Conservation (phyloP, 352 stramenopile genomes). For the Phytopythium litorale region DNA sequence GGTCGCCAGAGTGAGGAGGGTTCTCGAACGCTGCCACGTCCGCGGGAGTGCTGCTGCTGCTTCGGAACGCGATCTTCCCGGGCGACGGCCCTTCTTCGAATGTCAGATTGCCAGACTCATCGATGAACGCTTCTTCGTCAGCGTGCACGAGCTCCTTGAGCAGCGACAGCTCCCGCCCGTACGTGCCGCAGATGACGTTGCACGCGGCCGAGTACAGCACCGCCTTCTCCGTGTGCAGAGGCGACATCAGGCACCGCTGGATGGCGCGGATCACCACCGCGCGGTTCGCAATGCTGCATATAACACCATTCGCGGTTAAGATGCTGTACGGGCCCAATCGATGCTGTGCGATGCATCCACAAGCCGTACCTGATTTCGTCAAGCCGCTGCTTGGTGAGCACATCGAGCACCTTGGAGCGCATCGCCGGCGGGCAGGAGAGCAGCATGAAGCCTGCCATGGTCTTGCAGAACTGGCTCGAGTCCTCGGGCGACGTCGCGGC, state of each 20-base stretch:
- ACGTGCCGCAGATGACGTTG: slow-evolving; percentile 68
- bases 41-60: not conserved
- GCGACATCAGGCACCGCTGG: slow-evolving; percentile 69
- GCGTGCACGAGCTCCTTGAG: slow-evolving; percentile 79
- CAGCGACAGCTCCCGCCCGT: slow-evolving; percentile 61
- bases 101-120: slow-evolving; percentile 23
- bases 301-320: not conserved
- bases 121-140: slow-evolving; percentile 48
- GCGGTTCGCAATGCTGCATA: slow-evolving; percentile 54
- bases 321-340: not conserved
- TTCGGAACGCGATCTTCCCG: slow-evolving; percentile 9
- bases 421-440: slow-evolving; percentile 57
- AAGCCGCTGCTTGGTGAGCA: slow-evolving; percentile 64
- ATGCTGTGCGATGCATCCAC: not conserved
- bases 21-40: slow-evolving; percentile 16
- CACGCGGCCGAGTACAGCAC: slow-evolving; percentile 63
- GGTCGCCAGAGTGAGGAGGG: slow-evolving; percentile 60
- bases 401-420: slow-evolving; percentile 65
- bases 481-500: slow-evolving; percentile 68
- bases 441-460: slow-evolving; percentile 86
- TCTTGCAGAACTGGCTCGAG: slow-evolving; percentile 73
- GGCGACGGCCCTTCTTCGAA: slow-evolving; percentile 14
- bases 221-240: slow-evolving; percentile 61
- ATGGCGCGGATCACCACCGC: slow-evolving; percentile 76
- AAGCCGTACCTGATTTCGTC: slow-evolving; percentile 47